These are phyloP conservation scores for Alternaria gansuensis DNA, from an alignment of 2,329 filamentous ascomycete species.

Conservation along the genomic window DNA sequence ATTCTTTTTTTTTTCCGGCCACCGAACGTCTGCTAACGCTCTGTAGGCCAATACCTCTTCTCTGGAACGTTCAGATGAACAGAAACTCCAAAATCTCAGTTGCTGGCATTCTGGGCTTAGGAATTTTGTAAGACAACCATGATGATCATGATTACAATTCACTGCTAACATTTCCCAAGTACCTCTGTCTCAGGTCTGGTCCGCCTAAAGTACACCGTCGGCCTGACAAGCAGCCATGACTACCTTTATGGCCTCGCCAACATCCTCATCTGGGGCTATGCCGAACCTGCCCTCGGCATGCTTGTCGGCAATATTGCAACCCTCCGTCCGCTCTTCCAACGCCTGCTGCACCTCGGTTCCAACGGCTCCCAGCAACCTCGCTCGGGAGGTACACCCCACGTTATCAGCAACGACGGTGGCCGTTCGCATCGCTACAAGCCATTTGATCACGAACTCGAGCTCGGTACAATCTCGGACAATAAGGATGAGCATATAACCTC, in stretches of 20 bases:
- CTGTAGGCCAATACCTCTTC: slow-evolving; percentile 32
- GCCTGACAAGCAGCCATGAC: slow-evolving; percentile 44
- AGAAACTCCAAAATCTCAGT: slow-evolving; percentile 40
- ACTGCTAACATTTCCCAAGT: slow-evolving; percentile 1
- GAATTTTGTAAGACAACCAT: slow-evolving; percentile 31
- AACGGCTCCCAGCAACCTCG: slow-evolving; percentile 13
- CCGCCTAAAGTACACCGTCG: slow-evolving; percentile 44
- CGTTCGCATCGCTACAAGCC: slow-evolving; percentile 19
- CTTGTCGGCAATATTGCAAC: slow-evolving; percentile 49
- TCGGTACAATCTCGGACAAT: slow-evolving; percentile 12
- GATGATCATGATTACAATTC: background rate
- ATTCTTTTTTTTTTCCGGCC: background rate
- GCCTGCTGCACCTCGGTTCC: slow-evolving; percentile 28
- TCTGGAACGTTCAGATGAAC: slow-evolving; percentile 42
- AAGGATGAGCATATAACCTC: background rate
- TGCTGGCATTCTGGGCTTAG: slow-evolving; percentile 30
- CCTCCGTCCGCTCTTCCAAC: slow-evolving; percentile 47
- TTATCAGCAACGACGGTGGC: background rate
- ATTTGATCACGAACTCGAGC: slow-evolving; percentile 19
- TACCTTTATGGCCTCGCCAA: slow-evolving; percentile 48
- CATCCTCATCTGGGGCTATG: slow-evolving; percentile 52
- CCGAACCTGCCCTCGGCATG: slow-evolving; percentile 50
- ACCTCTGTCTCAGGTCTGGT: slow-evolving; percentile 41
- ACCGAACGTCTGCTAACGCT: background rate
- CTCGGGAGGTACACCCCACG: slow-evolving; percentile 2